These are phyloP conservation scores for Rutstroemia sp. DNA, from an alignment of 2,329 filamentous ascomycete species.

Conservation along the genomic window DNA sequence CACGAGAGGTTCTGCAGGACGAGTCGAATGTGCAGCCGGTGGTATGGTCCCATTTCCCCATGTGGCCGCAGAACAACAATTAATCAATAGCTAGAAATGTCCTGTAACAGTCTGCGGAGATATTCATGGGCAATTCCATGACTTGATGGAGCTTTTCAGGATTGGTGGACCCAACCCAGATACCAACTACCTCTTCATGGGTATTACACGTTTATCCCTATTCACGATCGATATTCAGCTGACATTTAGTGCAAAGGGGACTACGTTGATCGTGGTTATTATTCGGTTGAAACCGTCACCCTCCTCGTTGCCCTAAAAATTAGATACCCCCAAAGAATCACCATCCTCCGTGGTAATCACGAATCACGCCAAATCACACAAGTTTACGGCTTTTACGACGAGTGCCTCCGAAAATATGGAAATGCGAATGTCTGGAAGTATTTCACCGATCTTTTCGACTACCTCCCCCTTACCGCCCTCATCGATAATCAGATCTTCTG, in stretches of 20 bases:
- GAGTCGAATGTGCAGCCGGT: conserved; percentile 99
- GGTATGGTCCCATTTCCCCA: conserved; percentile 46
- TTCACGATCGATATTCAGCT: conserved; percentile 10
- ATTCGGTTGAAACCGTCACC: conserved; percentile 96
- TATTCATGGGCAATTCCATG: conserved; percentile 98
- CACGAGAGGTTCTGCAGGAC: conserved; percentile 90
- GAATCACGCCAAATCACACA: conserved; percentile 98
- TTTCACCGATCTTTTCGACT: conserved; percentile 98
- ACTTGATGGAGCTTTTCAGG: conserved; percentile 99
- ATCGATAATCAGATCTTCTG: conserved; percentile 99
- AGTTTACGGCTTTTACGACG: conserved; percentile 99
- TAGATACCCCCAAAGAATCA: conserved; percentile 95
- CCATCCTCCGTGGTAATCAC: conserved; percentile 97
- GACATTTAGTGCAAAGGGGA: conserved; percentile 54
- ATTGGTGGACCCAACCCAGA: conserved; percentile 97
- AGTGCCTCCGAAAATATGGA: conserved; percentile 97
- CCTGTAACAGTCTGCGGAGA: conserved; percentile 98
- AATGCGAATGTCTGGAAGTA: conserved; percentile 99
- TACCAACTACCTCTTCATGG: conserved; percentile 99
- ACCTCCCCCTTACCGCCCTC: conserved; percentile 90
- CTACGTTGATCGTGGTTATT: conserved; percentile 98
- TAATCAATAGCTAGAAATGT: conserved; percentile 63
- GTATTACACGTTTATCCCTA: conserved; percentile 40
- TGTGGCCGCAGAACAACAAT: conserved; percentile 25
- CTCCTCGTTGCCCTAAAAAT: conserved; percentile 96